A percentile compares a stretch with the other conserved stretches of the same genome.
These are phyloP conservation scores for Exophiala sp. DNA, from an alignment of 2,329 filamentous ascomycete species.

Conservation along the genomic window DNA sequence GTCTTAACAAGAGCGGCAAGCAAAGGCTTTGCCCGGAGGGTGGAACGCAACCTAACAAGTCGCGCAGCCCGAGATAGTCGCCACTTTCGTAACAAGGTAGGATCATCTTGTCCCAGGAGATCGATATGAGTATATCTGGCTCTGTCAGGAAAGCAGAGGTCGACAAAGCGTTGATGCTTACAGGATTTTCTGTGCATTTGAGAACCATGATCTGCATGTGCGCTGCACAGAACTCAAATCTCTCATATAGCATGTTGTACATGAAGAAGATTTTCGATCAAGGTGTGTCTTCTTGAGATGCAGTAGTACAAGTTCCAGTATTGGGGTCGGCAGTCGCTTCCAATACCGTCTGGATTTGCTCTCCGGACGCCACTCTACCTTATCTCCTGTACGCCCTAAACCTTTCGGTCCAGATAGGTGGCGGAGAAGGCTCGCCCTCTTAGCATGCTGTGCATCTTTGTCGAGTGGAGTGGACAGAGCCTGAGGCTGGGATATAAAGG, in stretches of 20 bases:
- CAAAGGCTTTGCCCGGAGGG: slow-evolving; percentile 49
- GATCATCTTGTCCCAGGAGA: slow-evolving; percentile 47
- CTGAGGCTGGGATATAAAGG: too few species aligned
- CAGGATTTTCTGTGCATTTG: slow-evolving; percentile 49
- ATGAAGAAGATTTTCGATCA: slow-evolving; percentile 39
- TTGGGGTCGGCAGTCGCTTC: slow-evolving; percentile 49
- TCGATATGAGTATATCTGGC: slow-evolving; percentile 49
- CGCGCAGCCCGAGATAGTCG: slow-evolving; percentile 49
- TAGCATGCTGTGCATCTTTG: too few species aligned
- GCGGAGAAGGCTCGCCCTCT: too few species aligned
- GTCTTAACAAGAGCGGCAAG: slow-evolving; percentile 53
- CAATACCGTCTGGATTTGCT: slow-evolving; percentile 3
- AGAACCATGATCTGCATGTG: slow-evolving; percentile 56
- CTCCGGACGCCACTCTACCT: too few species aligned
- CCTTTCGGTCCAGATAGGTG: too few species aligned
- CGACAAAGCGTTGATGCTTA: slow-evolving; percentile 35
- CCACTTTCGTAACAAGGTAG: slow-evolving; percentile 45
- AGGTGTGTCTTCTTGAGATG: slow-evolving; percentile 49
- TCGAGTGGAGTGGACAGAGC: too few species aligned
- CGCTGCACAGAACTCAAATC: slow-evolving; percentile 54
- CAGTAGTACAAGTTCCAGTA: slow-evolving; percentile 54
- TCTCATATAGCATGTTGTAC: slow-evolving; percentile 52
- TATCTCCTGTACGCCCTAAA: too few species aligned
- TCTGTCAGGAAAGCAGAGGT: not conserved
- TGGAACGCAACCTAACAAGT: slow-evolving; percentile 53